These are phyloP conservation scores for Ceratobasidium sp. DNA, from an alignment of 1,284 basidiomycete genomes.

Conservation along the genomic window DNA sequence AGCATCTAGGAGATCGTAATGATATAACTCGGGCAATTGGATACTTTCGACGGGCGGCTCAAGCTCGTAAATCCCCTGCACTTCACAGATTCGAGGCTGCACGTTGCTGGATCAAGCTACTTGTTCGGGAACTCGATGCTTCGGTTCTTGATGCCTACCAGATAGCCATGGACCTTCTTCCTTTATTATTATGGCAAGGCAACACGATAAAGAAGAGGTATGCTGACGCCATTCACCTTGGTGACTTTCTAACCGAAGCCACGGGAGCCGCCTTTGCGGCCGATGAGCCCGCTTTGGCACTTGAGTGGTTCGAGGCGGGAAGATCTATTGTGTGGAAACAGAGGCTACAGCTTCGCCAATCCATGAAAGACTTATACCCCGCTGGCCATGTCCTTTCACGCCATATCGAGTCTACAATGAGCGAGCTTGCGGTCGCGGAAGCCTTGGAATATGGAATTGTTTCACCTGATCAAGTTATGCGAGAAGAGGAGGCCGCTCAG, in stretches of 20 bases:
- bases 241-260: background rate
- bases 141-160: background rate
- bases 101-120: background rate
- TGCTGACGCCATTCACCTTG: background rate
- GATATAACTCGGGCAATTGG: background rate
- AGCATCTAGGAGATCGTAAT: background rate
- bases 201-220: background rate
- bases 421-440: background rate
- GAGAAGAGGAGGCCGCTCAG: background rate
- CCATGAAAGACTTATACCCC: background rate
- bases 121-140: background rate
- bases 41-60: background rate
- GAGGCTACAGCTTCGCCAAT: background rate
- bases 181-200: background rate
- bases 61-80: background rate
- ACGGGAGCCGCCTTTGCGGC: background rate
- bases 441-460: background rate
- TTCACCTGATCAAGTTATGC: background rate
- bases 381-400: background rate
- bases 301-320: constrained; percentile 22
- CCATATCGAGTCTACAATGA: background rate
- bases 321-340: constrained; percentile 24
- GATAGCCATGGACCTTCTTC: background rate
- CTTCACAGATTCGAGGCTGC: background rate
- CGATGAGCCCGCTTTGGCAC: background rate